These are phyloP conservation scores for Sclerotinia subarctica DNA, from an alignment of 2,329 filamentous ascomycete species.

Conservation along the genomic window DNA sequence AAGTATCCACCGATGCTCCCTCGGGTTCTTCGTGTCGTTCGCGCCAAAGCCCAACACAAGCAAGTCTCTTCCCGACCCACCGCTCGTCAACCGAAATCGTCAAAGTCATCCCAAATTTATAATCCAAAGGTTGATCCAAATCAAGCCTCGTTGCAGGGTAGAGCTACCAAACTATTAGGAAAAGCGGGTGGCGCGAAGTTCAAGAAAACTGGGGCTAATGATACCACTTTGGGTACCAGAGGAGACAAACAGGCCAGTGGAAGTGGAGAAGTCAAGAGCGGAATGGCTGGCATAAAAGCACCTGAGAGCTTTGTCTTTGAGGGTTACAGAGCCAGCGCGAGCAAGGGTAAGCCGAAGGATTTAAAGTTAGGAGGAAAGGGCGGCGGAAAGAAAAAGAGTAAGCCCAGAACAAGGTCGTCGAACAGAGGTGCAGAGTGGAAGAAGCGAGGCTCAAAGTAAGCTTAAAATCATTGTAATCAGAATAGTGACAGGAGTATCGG, in stretches of 20 bases:
- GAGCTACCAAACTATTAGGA: constrained; percentile 71
- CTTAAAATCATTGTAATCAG: constrained; percentile 5
- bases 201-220: constrained; percentile 37
- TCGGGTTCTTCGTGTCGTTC: constrained; percentile 76
- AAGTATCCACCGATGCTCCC: constrained; percentile 95
- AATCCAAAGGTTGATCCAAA: constrained; percentile 68
- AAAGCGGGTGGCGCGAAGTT: constrained; percentile 56
- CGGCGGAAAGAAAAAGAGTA: constrained; percentile 49
- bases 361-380: constrained; percentile 57
- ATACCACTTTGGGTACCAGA: constrained; percentile 29
- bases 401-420: constrained; percentile 40
- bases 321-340: constrained; percentile 68
- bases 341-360: constrained; percentile 61
- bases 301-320: constrained; percentile 78
- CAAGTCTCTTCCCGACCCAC: constrained; percentile 33
- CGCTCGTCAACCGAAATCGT: constrained; percentile 41
- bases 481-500: constrained; percentile 3
- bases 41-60: constrained; percentile 55
- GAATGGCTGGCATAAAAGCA: constrained; percentile 43
- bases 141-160: constrained; percentile 68
- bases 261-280: constrained; percentile 10
- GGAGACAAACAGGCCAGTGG: constrained; percentile 21
- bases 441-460: constrained; percentile 41
- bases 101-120: constrained; percentile 46
- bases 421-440: constrained; percentile 40